Evolutionary conservation across 768 basidiomycete genomes (phyloP).

Genomic region (Suillus subaureus): DNA sequence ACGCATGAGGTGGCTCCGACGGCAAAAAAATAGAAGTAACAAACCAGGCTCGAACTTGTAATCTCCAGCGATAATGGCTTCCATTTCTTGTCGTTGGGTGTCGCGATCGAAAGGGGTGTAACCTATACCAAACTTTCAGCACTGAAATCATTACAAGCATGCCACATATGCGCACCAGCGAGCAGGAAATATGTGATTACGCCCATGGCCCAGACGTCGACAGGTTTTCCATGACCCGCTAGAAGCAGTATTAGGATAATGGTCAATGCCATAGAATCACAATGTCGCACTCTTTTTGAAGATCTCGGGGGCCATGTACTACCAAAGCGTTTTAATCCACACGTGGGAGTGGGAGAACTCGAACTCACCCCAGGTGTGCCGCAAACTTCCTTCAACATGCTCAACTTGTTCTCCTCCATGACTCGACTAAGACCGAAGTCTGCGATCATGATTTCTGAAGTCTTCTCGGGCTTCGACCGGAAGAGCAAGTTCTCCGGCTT

Average conservation of each 20-base stretch:
- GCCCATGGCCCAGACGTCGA: slow-evolving; percentile 97
- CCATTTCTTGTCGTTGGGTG: slow-evolving; percentile 85
- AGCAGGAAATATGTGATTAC: slow-evolving; percentile 98
- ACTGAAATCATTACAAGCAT: background rate
- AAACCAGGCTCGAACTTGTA: slow-evolving; percentile 83
- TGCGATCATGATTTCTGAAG: slow-evolving; percentile 94
- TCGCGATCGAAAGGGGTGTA: slow-evolving; percentile 99
- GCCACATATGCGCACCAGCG: slow-evolving; percentile 43
- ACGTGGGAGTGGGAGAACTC: slow-evolving; percentile 1
- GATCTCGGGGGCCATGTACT: slow-evolving; percentile 97
- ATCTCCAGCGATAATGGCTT: slow-evolving; percentile 92
- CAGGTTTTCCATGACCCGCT: slow-evolving; percentile 94
- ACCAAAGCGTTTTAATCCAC: slow-evolving; percentile 12
- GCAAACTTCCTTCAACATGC: slow-evolving; percentile 90
- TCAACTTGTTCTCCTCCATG: slow-evolving; percentile 88
- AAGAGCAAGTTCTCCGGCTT: slow-evolving; percentile 99
- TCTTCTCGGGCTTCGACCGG: slow-evolving; percentile 77
- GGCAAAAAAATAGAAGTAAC: slow-evolving; percentile 11
- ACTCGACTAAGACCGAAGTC: slow-evolving; percentile 94
- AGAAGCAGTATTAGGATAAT: slow-evolving; percentile 12
- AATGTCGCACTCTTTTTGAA: slow-evolving; percentile 77
- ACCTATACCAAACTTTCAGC: slow-evolving; percentile 39
- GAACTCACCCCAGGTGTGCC: slow-evolving; percentile 82
- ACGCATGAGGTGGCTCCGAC: background rate
- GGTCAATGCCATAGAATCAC: slow-evolving; percentile 7